These are phyloP conservation scores for Malassezia obtusa DNA, from an alignment of 1,284 basidiomycete genomes.

Conservation along the genomic window DNA sequence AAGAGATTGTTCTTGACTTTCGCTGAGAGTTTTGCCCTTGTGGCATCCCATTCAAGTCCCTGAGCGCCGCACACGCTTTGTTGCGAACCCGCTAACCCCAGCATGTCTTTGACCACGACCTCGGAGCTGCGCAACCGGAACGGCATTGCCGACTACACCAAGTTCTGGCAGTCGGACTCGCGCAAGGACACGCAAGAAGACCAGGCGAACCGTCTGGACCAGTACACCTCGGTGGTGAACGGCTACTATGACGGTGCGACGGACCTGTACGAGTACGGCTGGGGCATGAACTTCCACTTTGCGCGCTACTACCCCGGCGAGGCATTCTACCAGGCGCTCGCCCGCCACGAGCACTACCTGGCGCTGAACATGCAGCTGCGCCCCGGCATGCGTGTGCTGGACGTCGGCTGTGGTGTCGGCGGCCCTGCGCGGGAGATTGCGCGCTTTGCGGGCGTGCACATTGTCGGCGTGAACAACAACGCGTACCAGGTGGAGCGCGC, in stretches of 20 bases:
- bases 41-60: conserved; percentile 21
- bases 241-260: conserved; percentile 96
- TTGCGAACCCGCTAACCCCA: background rate
- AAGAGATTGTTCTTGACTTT: conserved; percentile 5
- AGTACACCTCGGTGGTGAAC: conserved; percentile 89
- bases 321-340: conserved; percentile 67
- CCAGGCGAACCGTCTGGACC: conserved; percentile 66
- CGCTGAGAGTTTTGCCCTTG: conserved; percentile 11
- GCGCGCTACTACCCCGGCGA: conserved; percentile 96
- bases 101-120: background rate
- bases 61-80: background rate
- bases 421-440: conserved; percentile 94
- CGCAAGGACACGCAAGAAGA: conserved; percentile 62
- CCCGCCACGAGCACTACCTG: conserved; percentile 97
- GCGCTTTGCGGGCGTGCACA: conserved; percentile 72
- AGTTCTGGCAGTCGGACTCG: conserved; percentile 84
- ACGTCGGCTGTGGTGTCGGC: conserved; percentile 95
- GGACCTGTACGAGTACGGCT: conserved; percentile 91
- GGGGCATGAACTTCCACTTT: conserved; percentile 91
- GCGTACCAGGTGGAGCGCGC: conserved; percentile 85
- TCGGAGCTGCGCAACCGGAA: conserved; percentile 63
- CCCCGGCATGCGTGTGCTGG: conserved; percentile 87
- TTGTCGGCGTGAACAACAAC: conserved; percentile 93
- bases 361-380: conserved; percentile 56
- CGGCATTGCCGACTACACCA: conserved; percentile 82